Percentiles rank a stretch among this genome's conserved stretches.
These are phyloP conservation scores for Lecanosticta acicola DNA, from an alignment of 2,329 filamentous ascomycete genomes.

Conservation along the genomic window DNA sequence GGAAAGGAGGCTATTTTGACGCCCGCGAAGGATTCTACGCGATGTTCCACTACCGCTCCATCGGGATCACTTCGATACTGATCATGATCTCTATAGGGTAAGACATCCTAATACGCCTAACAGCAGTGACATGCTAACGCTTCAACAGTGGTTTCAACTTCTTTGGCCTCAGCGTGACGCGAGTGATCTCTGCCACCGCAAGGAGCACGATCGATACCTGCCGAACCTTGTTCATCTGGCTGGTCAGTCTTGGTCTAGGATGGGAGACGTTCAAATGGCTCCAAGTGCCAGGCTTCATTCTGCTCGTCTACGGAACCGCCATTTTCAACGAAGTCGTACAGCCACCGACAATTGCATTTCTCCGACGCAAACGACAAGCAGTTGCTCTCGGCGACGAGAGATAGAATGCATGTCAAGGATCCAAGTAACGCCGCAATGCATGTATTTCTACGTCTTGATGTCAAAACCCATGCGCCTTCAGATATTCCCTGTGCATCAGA, in stretches of 20 bases:
- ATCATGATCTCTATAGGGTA: constrained; percentile 99
- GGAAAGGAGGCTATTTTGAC: constrained; percentile 82
- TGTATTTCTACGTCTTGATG: background rate
- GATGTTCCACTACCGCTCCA: constrained; percentile 63
- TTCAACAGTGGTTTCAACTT: constrained; percentile 83
- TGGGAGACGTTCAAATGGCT: constrained; percentile 99
- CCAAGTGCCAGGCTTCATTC: constrained; percentile 78
- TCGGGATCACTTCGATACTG: constrained; percentile 71
- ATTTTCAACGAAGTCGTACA: constrained; percentile 91
- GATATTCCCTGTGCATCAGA: constrained; percentile 30
- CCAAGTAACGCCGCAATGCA: constrained; percentile 1
- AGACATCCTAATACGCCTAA: too few species aligned
- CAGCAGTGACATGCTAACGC: constrained; percentile 17
- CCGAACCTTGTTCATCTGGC: constrained; percentile 96
- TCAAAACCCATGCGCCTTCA: constrained; percentile 28
- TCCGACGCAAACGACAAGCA: constrained; percentile 23
- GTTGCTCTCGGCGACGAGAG: constrained; percentile 14
- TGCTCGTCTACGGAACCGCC: constrained; percentile 95
- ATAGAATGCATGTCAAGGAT: background rate
- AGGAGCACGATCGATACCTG: constrained; percentile 96
- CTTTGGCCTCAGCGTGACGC: constrained; percentile 91
- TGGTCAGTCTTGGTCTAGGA: constrained; percentile 83
- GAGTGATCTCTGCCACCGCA: constrained; percentile 82
- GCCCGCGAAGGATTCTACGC: constrained; percentile 78
- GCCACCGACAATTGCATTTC: constrained; percentile 52